Base-by-base conservation (phyloP, 2,329 filamentous ascomycete genomes). In the Trichoderma sp. region DNA sequence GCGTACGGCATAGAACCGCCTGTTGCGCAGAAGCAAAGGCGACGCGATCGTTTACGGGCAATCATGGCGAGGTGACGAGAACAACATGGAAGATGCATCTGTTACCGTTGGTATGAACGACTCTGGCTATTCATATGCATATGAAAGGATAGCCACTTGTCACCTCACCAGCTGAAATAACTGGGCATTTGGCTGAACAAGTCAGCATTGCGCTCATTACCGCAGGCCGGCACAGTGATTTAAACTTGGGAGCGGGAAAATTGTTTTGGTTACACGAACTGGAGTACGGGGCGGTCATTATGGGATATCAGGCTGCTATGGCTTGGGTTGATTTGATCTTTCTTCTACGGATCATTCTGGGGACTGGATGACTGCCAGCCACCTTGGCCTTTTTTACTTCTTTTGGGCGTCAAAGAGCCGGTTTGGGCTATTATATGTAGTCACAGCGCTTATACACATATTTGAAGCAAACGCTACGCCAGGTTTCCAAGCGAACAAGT, bases 1-100 rank as follows among this genome's bases (percentile, higher is more conserved):
- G 65, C 65, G 6, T 68, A 68, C 24, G 65, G 65, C 18, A 60
- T 68, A 5, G 65, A 68, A 18, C 39, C 21, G 5, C 56, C 58
- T 7, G 16, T 16, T 24, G 55, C 58, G 8, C 37, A 60, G 34
- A 54, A 43, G 43, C 55, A 68, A 24, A 68, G 30, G 49, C 39
- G 65, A 10, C 65, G 55, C 65, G 65, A 68, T 54, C 56, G 56
- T n/a, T 34, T 66, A 5, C 43, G 43, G 4, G 14, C 6, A 18
- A 28, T 66, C 5, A 34, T 66, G 39, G 52, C 37, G 24, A 37
- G 54, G 21, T 46, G 39, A 66, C 49, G 39, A 66, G 6, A 18
- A 5, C 6, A 18, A 24, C n/a, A 18, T 28, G 56, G 10, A n/a
- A 13, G 46, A 49, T 43, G 39, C 18, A n/a, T 43, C 39, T n/a